Base-by-base conservation (phyloP, 805 yeast genomes). In the Pichia membranifaciens region DNA sequence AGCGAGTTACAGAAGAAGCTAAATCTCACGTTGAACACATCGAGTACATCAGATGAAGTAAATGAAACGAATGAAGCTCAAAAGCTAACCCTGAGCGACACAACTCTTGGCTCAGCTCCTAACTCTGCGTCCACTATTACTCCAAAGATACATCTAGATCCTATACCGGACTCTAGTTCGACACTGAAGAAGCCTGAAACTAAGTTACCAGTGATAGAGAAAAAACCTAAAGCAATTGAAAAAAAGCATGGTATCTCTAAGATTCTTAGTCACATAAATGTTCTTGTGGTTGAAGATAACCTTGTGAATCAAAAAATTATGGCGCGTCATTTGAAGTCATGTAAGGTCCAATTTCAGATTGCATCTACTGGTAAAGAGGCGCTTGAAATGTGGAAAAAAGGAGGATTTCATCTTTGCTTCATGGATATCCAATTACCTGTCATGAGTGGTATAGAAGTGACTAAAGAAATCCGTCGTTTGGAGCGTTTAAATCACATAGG, bases 401-500 rank as follows among this genome's bases (percentile, higher is more conserved):
- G 99, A 12, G 97, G 97, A 0, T 88, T 86, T 60, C 98, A 93
- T 62, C 71, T 93, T 53, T 95, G 95, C 35, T 75, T 93, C 38
- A 93, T 93, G 99, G 99, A 93, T 71, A 86, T 93, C 58, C 98
- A 93, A 67, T 72, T 93, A 47, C 99, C 99, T 0, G 95, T 89
- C 2, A 81, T 91, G 73, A 87, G 96, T 1, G 99, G 99, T 31
- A 78, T 93, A 32, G 96, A 91, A 52, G 98, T 96, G 3, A 86
- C 98, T 2, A 84, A 85, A 59, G 96, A 88, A 58, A 93, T 93
- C 36, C 73, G 99, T 46, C 73, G 90, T 41, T 69, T 89, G 40
- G 99, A 93, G 61, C 79, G 79, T 54, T 66, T 83, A 32, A 88
- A 89, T 60, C 75, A 82, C 31, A 87, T 90, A 52, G 96, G 96